Percentiles rank a stretch among this genome's conserved stretches.
Evolutionary conservation across 768 basidiomycete species (phyloP).

Genomic region (Russula compacta): DNA sequence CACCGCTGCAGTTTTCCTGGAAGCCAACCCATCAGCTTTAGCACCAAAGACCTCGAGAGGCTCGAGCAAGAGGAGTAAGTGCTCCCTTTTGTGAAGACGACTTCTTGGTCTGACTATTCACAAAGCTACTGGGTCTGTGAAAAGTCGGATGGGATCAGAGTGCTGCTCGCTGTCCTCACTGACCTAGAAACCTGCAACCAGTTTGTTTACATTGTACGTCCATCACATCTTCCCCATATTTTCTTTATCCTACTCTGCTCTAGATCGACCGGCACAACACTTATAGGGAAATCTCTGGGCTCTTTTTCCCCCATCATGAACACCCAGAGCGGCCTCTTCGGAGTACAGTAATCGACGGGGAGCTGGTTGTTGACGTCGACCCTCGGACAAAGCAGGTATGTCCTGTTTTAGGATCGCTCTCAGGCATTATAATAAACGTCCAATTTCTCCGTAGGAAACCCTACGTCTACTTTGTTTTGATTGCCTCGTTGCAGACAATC

Average conservation of each 20-base stretch:
- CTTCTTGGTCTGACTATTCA: not conserved
- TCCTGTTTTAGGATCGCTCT: slow-evolving; percentile 4
- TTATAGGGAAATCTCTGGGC: slow-evolving; percentile 64
- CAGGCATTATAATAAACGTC: slow-evolving; percentile 9
- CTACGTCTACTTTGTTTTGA: slow-evolving; percentile 85
- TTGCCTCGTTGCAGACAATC: slow-evolving; percentile 76
- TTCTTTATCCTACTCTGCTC: not conserved
- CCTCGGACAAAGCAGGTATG: slow-evolving; percentile 61
- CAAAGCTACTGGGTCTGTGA: slow-evolving; percentile 97
- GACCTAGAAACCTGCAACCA: slow-evolving; percentile 45
- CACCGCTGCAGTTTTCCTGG: slow-evolving; percentile 70
- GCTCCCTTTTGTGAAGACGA: not conserved
- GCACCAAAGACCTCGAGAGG: slow-evolving; percentile 53
- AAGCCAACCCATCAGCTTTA: slow-evolving; percentile 92
- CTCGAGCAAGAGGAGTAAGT: slow-evolving; percentile 79
- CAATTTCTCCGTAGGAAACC: slow-evolving; percentile 47
- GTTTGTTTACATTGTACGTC: slow-evolving; percentile 59
- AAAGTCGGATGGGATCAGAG: slow-evolving; percentile 93
- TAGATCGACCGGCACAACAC: slow-evolving; percentile 94
- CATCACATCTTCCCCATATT: not conserved
- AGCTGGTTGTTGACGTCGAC: slow-evolving; percentile 87
- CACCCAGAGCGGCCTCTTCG: slow-evolving; percentile 55
- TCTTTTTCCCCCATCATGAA: slow-evolving; percentile 88
- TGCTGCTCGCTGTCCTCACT: slow-evolving; percentile 72
- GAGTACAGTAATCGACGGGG: slow-evolving; percentile 85